These are phyloP conservation scores for Mollisia scopiformis DNA, from an alignment of 2,329 filamentous ascomycete genomes.

Conservation along the genomic window DNA sequence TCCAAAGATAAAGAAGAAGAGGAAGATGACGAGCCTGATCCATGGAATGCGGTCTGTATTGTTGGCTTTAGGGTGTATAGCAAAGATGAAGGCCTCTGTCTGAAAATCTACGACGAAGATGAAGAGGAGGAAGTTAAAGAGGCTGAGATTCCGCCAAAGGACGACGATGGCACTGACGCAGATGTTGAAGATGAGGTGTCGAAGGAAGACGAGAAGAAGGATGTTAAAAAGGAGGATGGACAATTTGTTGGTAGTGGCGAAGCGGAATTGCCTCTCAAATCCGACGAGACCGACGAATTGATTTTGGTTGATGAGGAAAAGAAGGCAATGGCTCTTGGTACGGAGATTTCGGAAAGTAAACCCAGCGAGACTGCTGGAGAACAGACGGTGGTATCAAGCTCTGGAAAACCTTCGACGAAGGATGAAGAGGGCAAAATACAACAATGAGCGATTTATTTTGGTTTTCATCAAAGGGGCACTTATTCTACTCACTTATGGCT, in stretches of 20 bases:
- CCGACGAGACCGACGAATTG: constrained; percentile 11
- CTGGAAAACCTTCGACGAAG: neutral
- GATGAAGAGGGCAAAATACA: neutral
- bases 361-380: neutral
- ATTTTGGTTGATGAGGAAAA: constrained; percentile 17
- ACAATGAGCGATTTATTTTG: neutral
- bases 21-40: constrained; percentile 41
- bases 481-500: neutral
- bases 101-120: constrained; percentile 27
- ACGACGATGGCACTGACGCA: constrained; percentile 22
- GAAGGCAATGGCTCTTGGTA: constrained; percentile 6
- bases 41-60: constrained; percentile 47
- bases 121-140: constrained; percentile 15
- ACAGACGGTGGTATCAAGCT: neutral
- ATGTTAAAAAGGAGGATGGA: neutral
- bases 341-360: neutral
- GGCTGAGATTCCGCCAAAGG: neutral
- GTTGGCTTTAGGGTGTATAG: constrained; percentile 46
- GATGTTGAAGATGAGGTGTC: constrained; percentile 25
- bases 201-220: neutral
- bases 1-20: constrained; percentile 30
- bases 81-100: constrained; percentile 44
- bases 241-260: neutral
- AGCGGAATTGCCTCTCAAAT: constrained; percentile 2
- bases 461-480: neutral